phyloP scores from a whole-genome alignment of 2,329 filamentous ascomycete genomes.

The Claviceps pazoutovae region DNA sequence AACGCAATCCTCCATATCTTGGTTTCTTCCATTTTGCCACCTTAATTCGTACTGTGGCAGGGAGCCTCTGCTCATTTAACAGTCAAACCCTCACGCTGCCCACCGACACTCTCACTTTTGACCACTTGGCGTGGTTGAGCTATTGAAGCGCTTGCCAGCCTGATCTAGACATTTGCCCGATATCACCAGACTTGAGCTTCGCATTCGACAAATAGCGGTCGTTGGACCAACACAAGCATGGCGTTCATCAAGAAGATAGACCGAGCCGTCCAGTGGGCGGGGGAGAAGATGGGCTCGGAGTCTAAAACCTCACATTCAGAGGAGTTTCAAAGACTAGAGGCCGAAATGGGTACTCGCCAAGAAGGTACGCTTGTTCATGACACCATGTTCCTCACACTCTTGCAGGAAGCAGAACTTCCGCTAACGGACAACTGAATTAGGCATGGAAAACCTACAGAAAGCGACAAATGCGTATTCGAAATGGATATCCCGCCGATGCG shows the following conservation, averaged over 20 bases:
- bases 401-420: not conserved
- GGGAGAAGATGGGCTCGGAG: slow-evolving; percentile 89
- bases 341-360: slow-evolving; percentile 78
- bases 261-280: slow-evolving; percentile 94
- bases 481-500: slow-evolving; percentile 70
- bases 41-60: not conserved
- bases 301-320: slow-evolving; percentile 76
- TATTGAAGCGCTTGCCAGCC: not conserved
- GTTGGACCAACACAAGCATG: slow-evolving; percentile 22
- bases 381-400: not conserved
- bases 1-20: not conserved
- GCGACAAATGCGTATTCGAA: slow-evolving; percentile 81
- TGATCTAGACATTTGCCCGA: not conserved
- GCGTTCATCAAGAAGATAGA: slow-evolving; percentile 72
- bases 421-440: slow-evolving; percentile 27
- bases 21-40: not conserved
- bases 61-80: not conserved
- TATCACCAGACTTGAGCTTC: too few relatives aligned
- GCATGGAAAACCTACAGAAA: slow-evolving; percentile 78
- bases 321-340: slow-evolving; percentile 80
- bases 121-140: not conserved
- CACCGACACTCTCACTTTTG: not conserved
- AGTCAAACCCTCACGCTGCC: not conserved
- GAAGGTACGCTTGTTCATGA: slow-evolving; percentile 46
- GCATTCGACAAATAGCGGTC: not conserved